These are phyloP conservation scores for Verticillium nonalfalfae DNA, from an alignment of 2,329 filamentous ascomycete species.

Conservation along the genomic window DNA sequence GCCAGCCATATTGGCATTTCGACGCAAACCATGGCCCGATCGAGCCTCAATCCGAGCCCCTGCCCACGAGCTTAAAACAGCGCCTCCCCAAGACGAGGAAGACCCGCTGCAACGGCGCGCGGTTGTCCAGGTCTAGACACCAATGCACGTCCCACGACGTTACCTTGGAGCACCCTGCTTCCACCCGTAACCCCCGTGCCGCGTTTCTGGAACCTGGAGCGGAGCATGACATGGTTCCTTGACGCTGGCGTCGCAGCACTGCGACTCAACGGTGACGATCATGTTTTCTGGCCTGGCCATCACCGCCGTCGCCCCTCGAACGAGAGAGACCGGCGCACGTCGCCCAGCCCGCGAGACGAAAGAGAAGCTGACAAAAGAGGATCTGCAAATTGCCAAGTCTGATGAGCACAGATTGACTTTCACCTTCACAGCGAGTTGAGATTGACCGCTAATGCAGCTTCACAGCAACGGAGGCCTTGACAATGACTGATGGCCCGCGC, in stretches of 20 bases:
- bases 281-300: background rate
- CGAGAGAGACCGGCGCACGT: too few species aligned
- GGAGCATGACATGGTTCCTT: background rate
- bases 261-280: background rate
- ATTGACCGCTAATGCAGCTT: too few species aligned
- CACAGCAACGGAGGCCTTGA: too few species aligned
- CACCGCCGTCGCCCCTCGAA: too few species aligned
- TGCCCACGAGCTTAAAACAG: background rate
- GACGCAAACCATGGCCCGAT: background rate
- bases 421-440: too few species aligned
- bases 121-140: background rate
- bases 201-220: background rate
- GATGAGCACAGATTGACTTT: too few species aligned
- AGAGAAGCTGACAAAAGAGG: too few species aligned
- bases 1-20: background rate
- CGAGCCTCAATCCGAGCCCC: background rate
- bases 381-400: too few species aligned
- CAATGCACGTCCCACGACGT: background rate
- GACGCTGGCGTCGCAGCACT: background rate
- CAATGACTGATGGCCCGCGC: too few species aligned
- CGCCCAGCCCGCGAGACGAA: too few species aligned
- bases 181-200: background rate
- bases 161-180: background rate
- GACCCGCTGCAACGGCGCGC: background rate
- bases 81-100: background rate